phyloP scores from a whole-genome alignment of 2,329 filamentous ascomycete species.

The Aotearoamyces nothofagi region DNA sequence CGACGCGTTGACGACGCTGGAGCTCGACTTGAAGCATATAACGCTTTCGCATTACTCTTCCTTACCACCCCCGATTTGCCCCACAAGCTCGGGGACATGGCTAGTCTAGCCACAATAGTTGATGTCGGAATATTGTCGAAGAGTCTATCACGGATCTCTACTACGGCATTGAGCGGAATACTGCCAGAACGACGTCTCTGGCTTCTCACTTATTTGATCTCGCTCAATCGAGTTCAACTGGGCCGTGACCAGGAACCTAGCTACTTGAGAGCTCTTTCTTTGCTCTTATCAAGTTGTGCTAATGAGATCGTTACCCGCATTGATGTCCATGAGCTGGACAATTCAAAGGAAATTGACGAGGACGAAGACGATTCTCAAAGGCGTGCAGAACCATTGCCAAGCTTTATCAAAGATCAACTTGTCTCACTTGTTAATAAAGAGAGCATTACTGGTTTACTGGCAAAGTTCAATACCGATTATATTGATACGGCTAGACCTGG shows the following conservation, averaged over 20 bases:
- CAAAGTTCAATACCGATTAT: constrained; percentile 11
- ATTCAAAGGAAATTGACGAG: constrained; percentile 11
- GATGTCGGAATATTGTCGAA: constrained; percentile 14
- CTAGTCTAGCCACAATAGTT: constrained; percentile 11
- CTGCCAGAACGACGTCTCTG: constrained; percentile 32
- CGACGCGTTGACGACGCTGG: constrained; percentile 7
- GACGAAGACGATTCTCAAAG: constrained; percentile 12
- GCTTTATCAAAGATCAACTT: constrained; percentile 51
- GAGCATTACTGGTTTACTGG: constrained; percentile 42
- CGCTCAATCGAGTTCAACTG: constrained; percentile 29
- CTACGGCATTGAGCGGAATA: constrained; percentile 9
- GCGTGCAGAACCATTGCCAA: constrained; percentile 21
- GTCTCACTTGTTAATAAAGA: constrained; percentile 58
- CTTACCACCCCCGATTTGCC: constrained; percentile 16
- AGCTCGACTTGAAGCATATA: constrained; percentile 7
- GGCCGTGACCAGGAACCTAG: constrained; percentile 21
- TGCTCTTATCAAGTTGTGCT: constrained; percentile 35
- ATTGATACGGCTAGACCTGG: constrained; percentile 10
- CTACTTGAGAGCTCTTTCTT: constrained; percentile 36
- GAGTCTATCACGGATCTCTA: constrained; percentile 10
- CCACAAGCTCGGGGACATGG: constrained; percentile 9
- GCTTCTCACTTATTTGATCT: constrained; percentile 52
- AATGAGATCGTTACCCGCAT: constrained; percentile 33
- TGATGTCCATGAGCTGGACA: constrained; percentile 28
- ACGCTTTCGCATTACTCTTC: constrained; percentile 16